phyloP scores from a whole-genome alignment of 78 protist species.

The Parvularia atlantis region DNA sequence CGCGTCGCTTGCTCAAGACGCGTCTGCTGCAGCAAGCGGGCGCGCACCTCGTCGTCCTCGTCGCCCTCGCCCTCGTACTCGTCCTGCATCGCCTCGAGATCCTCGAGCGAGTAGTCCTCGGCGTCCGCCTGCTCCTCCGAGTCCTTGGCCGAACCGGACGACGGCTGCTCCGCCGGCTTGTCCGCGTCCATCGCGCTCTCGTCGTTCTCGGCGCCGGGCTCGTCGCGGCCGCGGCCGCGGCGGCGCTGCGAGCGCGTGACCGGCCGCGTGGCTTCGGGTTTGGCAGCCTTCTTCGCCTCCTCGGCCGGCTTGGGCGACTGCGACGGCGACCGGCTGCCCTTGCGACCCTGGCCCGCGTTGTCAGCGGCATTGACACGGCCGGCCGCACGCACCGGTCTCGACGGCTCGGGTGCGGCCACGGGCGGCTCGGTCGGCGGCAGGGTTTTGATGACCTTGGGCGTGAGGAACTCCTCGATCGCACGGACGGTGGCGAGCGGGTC shows the following conservation, averaged over 20 bases:
- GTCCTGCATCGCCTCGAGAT: not conserved
- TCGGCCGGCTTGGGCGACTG: no score
- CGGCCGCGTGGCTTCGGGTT: no score
- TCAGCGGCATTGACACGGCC: no score
- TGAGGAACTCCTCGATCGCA: slow-evolving; percentile 36
- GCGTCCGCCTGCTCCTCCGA: not conserved
- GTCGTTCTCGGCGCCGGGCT: not conserved
- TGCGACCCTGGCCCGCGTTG: no score
- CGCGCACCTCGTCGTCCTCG: not conserved
- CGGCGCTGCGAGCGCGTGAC: no score
- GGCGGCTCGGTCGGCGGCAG: no score
- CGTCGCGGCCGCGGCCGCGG: not conserved
- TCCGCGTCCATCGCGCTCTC: not conserved
- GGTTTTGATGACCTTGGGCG: slow-evolving; percentile 26
- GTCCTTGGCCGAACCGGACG: not conserved
- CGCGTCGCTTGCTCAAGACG: no score
- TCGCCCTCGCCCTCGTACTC: not conserved
- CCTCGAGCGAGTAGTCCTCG: not conserved
- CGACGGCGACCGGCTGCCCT: no score
- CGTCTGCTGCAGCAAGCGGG: no score
- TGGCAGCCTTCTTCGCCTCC: not conserved
- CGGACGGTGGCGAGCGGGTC: slow-evolving; percentile 40
- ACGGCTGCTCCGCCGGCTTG: no score
- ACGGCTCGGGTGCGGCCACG: no score
- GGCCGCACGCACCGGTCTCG: no score